Evolutionary conservation across 306 rosid species (phyloP), one percentile per base, ranked within the genome.

Genomic region (Inga oerstediana): DNA sequence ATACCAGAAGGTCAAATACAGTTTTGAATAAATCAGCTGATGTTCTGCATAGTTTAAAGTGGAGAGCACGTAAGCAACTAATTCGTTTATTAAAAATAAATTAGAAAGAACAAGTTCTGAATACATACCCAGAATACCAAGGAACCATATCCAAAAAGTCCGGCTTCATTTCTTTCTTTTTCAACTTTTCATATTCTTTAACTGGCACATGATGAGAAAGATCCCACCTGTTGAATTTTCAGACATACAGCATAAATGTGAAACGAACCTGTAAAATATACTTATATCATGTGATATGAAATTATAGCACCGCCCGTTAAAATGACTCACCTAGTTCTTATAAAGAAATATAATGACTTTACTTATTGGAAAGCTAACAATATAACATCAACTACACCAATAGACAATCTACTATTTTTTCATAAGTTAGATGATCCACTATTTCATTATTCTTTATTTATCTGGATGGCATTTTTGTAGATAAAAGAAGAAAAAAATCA

Each of bases 21-120:
- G 99, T 96, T 94, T 96, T 96, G 91, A 96, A 94, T 81, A 96
- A 91, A 91, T 96, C 99, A 84, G 99, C 97, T 81, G 98, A 96
- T 75, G 99, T 96, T 87, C 99, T 96, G 97, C 91, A 89, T 71
- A 51, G 77, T 76, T 86, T 39, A 89, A 61, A 24, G 59, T 80
- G 45, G 51, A 72, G 65, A 52, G 76, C 83, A 79, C 45, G 65
- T 85, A 68, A 88, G 68, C 79, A 79, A 82, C 73, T 45, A 75
- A 65, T 10, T 85, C 79, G 48, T 71, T 54, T 48, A 77, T 46
- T 17, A 52, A 27, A 72, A 71, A 62, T 62, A 64, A 62, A 58
- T 37, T 24, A 72, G 61, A 69, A 70, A 35, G 19, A 83, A 75
- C 41, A 32, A 52, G 72, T 52, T 62, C 59, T 69, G 32, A 77